phyloP scores from a whole-genome alignment of 2,329 filamentous ascomycete genomes.

The Paecilomyces sp. region DNA sequence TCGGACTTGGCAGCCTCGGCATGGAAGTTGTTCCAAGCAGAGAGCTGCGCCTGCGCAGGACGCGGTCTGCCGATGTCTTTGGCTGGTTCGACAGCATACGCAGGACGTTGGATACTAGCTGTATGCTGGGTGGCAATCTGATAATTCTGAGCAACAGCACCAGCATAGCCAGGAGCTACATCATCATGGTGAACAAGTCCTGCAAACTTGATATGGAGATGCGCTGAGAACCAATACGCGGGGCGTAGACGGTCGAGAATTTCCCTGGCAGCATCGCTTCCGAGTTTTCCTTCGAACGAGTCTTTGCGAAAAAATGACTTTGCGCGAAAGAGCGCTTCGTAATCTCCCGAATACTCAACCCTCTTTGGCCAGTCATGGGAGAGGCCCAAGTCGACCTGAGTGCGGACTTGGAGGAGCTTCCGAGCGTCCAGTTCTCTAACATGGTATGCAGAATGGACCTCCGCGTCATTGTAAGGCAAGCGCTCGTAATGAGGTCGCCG shows the following conservation, averaged over 20 bases:
- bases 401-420: constrained; percentile 76
- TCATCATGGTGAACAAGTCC: constrained; percentile 51
- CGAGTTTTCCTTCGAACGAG: constrained; percentile 66
- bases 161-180: constrained; percentile 1
- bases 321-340: constrained; percentile 57
- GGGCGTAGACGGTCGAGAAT: constrained; percentile 78
- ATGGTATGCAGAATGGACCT: constrained; percentile 80
- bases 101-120: too few species aligned
- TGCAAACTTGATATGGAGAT: constrained; percentile 82
- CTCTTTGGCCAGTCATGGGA: constrained; percentile 93
- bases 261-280: constrained; percentile 70
- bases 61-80: not conserved
- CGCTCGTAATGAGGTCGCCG: constrained; percentile 75
- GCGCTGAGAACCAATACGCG: constrained; percentile 85
- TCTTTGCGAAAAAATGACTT: constrained; percentile 74
- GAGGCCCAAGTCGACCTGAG: constrained; percentile 82
- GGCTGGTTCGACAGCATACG: not conserved
- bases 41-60: constrained; percentile 11
- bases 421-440: constrained; percentile 84
- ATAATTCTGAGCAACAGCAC: not conserved
- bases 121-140: too few species aligned
- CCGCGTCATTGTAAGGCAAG: constrained; percentile 70
- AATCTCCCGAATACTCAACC: constrained; percentile 72
- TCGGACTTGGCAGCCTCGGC: constrained; percentile 23
- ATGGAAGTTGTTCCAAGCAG: constrained; percentile 34